Conservation (phyloP, 2,329 filamentous ascomycete genomes). For the Arachnopeziza araneosa region DNA sequence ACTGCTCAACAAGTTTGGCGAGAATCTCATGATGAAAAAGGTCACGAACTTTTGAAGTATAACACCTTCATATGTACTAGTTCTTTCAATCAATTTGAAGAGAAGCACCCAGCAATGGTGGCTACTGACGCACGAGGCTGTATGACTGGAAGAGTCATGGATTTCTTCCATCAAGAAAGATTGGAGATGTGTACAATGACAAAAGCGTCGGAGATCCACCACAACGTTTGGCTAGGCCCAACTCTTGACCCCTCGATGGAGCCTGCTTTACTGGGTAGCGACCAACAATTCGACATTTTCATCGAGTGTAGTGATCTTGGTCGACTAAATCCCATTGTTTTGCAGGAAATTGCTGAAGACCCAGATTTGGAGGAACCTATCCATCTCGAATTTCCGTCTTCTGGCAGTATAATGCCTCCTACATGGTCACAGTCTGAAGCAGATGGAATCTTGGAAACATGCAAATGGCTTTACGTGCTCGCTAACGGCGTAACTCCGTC, state of each 20-base stretch:
- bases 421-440: conserved; percentile 79
- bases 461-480: conserved; percentile 83
- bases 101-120: conserved; percentile 63
- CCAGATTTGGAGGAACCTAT: conserved; percentile 37
- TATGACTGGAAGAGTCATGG: conserved; percentile 71
- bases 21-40: conserved; percentile 53
- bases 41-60: conserved; percentile 56
- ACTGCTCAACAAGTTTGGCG: conserved; percentile 73
- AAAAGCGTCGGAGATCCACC: conserved; percentile 77
- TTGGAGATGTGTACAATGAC: conserved; percentile 94
- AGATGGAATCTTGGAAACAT: conserved; percentile 78
- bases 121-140: conserved; percentile 67
- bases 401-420: conserved; percentile 83
- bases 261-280: conserved; percentile 38
- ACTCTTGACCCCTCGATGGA: conserved; percentile 63
- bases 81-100: conserved; percentile 67
- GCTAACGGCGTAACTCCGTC: conserved; percentile 55
- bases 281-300: conserved; percentile 68
- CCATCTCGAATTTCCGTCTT: conserved; percentile 79
- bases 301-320: conserved; percentile 88
- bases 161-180: conserved; percentile 86
- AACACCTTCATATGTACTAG: conserved; percentile 75
- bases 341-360: conserved; percentile 56
- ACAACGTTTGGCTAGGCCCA: conserved; percentile 86
- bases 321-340: conserved; percentile 61